Evolutionary conservation across 1,139 yeast genomes (phyloP), one percentile per base, ranked within the genome.

Genomic region (Geotrichum aggregatum): DNA sequence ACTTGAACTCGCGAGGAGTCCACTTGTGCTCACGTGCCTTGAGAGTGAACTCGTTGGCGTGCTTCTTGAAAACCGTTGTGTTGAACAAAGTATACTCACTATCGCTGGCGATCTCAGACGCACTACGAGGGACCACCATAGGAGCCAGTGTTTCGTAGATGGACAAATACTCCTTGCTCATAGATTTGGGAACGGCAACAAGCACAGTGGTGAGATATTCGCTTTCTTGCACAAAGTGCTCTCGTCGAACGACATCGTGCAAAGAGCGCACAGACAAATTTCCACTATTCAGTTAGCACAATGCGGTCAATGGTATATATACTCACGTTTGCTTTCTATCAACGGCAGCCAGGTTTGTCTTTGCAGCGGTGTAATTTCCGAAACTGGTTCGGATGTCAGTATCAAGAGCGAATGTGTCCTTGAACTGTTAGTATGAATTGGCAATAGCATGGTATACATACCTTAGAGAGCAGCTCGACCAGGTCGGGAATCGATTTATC

Each of bases 111-210:
- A 92, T 77, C 41, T 78, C 72, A 39, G 76, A 71, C 0, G 97
- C 96, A 44, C 91, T 82, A 62, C 98, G 82, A 54, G 98, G 98
- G 44, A 92, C 95, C 47, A 92, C 96, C 75, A 88, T 85, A 52
- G 79, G 76, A 10, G 84, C 75, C 58, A 88, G 71, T 4, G 88
- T 77, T 72, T 92, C 99, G 70, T 94, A 92, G 19, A 76, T 65
- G 56, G 74, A 71, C 56, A 82, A 71, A 64, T 88, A 92, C 44
- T 81, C 86, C 51, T 75, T 70, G 56, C 77, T 75, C 58, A 77
- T 70, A 55, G 71, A 70, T 63, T 82, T 82, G 54, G 98, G 98
- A 22, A 92, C 95, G 0, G 95, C 98, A 52, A 92, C 75, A 56
- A 92, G 75, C 18, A 87, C 75, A 0, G 96, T 88, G 48, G 84